Base-by-base conservation (phyloP, 148 eudicot genomes). In the Arbutus unedo region DNA sequence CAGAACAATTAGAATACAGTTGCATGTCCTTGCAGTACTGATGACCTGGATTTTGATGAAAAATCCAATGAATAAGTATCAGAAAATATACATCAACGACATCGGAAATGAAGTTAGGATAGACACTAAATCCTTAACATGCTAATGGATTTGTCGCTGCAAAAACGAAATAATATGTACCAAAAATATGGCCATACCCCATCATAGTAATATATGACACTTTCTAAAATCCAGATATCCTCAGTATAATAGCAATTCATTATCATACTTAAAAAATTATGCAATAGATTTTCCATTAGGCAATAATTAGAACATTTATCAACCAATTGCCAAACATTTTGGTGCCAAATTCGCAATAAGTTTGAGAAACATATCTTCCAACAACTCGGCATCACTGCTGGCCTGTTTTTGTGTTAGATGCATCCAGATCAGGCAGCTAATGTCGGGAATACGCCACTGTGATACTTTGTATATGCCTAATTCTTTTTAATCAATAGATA, bases 1-100 rank as follows among this genome's bases (percentile, higher is more conserved):
- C 81, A 97, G 93, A 84, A 97, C 98, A 86, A 97, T 97, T 60
- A 97, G 82, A 82, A 97, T 97, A 87, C 93, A 90, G 86, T 93
- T 97, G 89, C 99, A 97, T 51, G 99, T 97, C 89, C 98, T 90
- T 43, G 99, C 97, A 77, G 99, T 97, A 83, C 99, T 97, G 92
- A 97, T 97, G 81, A 97, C 99, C 99, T 97, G 93, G 16, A 86
- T 70, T 66, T 50, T 44, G 80, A 79, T 41, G 49, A 81, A 77
- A 78, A 56, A 78, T 78, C 50, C 14, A 16, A 55, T 38, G 25
- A 78, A 56, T 38, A 47, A 67, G 71, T 54, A 78, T 41, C 13
- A 78, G 62, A n/a, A 48, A 50, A 2, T 59, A 76, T 44, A 77
- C 60, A 77, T 76, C 13, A 77, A 76, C 66, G 25, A 50, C 19